Conservation (phyloP, 352 stramenopile species). For the Pythium aquatile region DNA sequence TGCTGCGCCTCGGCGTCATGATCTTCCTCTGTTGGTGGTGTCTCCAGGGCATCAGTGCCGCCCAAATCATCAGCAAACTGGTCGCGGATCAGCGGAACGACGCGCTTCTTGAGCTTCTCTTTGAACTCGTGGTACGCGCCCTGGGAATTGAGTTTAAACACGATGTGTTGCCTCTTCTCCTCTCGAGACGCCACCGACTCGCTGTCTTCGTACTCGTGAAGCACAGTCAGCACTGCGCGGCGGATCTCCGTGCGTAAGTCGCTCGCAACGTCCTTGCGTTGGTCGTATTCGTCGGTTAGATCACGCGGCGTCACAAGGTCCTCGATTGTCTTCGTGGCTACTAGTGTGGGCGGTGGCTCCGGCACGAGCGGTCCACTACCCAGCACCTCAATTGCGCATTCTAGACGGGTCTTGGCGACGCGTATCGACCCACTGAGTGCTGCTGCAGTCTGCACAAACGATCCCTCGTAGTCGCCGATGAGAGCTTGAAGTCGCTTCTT, state of each 20-base stretch:
- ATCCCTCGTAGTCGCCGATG: constrained; percentile 60
- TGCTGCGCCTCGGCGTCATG: neutral
- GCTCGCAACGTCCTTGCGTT: constrained; percentile 35
- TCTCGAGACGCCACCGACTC: constrained; percentile 34
- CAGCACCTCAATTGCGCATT: constrained; percentile 33
- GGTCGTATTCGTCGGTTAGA: constrained; percentile 44
- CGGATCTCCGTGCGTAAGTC: constrained; percentile 67
- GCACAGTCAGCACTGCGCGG: constrained; percentile 44
- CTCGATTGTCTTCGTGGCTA: constrained; percentile 34
- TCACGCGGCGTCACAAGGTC: constrained; percentile 56
- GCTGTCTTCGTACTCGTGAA: constrained; percentile 60
- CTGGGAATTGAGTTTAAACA: constrained; percentile 78
- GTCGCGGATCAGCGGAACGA: constrained; percentile 73
- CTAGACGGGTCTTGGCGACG: constrained; percentile 31
- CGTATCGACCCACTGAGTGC: constrained; percentile 29
- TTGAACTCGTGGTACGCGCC: constrained; percentile 82
- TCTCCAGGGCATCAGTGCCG: constrained; percentile 16
- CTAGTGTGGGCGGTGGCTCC: constrained; percentile 30
- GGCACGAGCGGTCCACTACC: constrained; percentile 37
- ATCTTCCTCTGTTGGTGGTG: constrained; percentile 4
- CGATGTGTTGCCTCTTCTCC: constrained; percentile 67
- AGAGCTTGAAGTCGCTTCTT: constrained; percentile 72
- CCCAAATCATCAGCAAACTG: constrained; percentile 28
- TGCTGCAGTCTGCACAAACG: constrained; percentile 28
- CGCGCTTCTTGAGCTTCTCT: constrained; percentile 77